Percentiles rank a stretch among this genome's conserved stretches.
These are phyloP conservation scores for Phalaenopsis hybrid DNA, from an alignment of 116 monocot genomes.

Conservation along the genomic window DNA sequence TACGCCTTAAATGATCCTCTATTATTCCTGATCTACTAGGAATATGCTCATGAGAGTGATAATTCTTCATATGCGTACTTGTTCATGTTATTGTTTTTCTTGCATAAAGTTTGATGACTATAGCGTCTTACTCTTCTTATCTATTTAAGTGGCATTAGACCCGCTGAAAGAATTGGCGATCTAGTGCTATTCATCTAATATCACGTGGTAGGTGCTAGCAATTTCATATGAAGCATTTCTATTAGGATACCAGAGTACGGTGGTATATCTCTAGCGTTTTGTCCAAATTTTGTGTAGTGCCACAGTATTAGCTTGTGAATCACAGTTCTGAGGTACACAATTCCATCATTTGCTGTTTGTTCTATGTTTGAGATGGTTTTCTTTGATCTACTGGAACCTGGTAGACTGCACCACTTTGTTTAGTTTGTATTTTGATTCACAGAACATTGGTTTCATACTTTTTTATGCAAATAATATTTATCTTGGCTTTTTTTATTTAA, in stretches of 20 bases:
- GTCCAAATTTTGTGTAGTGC: neutral
- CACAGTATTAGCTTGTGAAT: neutral
- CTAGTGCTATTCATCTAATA: neutral
- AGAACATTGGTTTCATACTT: neutral
- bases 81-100: neutral
- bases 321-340: neutral
- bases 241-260: neutral
- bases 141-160: too few species aligned
- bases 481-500: neutral
- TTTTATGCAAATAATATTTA: neutral
- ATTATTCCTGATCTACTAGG: neutral
- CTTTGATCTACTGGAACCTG: neutral
- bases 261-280: neutral
- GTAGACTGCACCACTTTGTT: neutral
- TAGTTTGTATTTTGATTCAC: neutral
- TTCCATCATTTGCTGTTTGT: neutral
- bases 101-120: neutral
- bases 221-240: neutral
- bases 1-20: neutral
- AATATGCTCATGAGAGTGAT: neutral
- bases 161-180: neutral
- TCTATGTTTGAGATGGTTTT: neutral
- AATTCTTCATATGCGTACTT: neutral
- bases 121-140: too few species aligned
- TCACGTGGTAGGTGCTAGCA: neutral